Conservation (phyloP, 257 asterid species). For the Plantago ovata region DNA sequence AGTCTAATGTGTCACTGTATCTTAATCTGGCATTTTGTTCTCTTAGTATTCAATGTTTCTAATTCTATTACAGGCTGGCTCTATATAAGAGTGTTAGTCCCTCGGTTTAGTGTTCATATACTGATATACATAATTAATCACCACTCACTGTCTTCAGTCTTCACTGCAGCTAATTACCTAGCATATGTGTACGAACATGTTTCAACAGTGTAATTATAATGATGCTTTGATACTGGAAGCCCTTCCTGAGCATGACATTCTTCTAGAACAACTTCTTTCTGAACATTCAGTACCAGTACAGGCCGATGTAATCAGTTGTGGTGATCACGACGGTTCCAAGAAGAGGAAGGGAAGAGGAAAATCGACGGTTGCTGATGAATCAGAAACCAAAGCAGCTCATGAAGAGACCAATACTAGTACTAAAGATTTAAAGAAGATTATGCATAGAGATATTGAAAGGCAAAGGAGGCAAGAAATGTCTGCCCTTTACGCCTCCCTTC, state of each 20-base stretch:
- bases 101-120: too few relatives aligned
- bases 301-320: neutral
- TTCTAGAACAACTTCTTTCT: neutral
- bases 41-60: too few relatives aligned
- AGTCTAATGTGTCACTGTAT: too few relatives aligned
- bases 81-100: too few relatives aligned
- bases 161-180: too few relatives aligned
- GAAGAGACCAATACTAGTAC: neutral
- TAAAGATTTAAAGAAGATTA: slow-evolving; percentile 23
- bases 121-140: too few relatives aligned
- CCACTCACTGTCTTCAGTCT: too few relatives aligned
- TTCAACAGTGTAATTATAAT: neutral
- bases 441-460: slow-evolving; percentile 47
- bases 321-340: neutral
- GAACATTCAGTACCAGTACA: neutral
- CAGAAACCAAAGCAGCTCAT: neutral
- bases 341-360: neutral
- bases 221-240: slow-evolving; percentile 1
- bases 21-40: too few relatives aligned
- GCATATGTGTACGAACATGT: too few relatives aligned
- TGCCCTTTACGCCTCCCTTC: slow-evolving; percentile 38
- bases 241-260: neutral
- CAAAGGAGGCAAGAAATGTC: slow-evolving; percentile 65
- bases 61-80: too few relatives aligned
- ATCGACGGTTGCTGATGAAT: neutral